Evolutionary conservation across 148 eudicot species (phyloP).

Genomic region (Rhododendron ovatum): DNA sequence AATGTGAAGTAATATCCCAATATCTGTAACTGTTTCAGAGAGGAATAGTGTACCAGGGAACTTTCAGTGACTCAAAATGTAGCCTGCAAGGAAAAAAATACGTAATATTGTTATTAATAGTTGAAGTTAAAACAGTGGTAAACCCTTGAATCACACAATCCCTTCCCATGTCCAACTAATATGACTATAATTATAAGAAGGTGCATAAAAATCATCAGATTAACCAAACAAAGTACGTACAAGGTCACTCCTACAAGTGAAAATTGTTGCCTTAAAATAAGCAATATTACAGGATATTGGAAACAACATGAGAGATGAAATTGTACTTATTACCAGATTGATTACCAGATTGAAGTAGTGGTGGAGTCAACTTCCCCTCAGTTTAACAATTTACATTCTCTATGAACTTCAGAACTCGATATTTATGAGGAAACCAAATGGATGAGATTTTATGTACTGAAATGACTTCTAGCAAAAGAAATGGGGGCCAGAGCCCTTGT

Average conservation of each 20-base stretch:
- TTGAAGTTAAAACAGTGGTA: not conserved
- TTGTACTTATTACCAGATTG: not conserved
- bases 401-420: not conserved
- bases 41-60: conserved; percentile 39
- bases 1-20: not conserved
- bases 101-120: not conserved
- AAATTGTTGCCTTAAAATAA: not conserved
- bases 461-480: not conserved
- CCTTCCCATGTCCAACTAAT: not conserved
- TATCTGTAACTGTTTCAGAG: conserved; percentile 1
- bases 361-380: not conserved
- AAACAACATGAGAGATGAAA: not conserved
- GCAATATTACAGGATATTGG: not conserved
- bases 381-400: not conserved
- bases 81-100: conserved; percentile 28
- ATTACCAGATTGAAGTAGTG: not conserved
- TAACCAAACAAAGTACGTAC: not conserved
- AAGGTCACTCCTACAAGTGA: not conserved
- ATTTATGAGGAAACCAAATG: not conserved
- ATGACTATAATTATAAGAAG: not conserved
- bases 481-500: not conserved
- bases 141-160: not conserved
- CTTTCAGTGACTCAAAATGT: conserved; percentile 23
- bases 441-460: not conserved
- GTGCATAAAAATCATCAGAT: not conserved